A percentile compares a stretch with the other conserved stretches of the same genome.
These are phyloP conservation scores for Metschnikowia corniflorae DNA, from an alignment of 805 yeast species.

Conservation along the genomic window DNA sequence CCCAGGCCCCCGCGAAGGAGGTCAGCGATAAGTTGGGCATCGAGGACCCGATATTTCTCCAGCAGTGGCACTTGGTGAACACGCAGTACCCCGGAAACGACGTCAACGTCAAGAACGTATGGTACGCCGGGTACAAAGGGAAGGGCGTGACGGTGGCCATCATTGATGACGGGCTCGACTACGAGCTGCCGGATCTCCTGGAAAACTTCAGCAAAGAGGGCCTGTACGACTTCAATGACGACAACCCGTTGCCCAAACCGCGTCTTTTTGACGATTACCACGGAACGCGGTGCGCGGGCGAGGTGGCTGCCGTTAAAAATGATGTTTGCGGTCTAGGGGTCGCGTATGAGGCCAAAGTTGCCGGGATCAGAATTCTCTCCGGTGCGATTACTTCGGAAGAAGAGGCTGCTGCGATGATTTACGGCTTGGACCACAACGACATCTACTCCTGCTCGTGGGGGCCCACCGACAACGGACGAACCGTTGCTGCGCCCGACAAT, in stretches of 20 bases:
- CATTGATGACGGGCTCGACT: slow-evolving; percentile 93
- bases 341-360: slow-evolving; percentile 81
- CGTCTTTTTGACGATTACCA: slow-evolving; percentile 79
- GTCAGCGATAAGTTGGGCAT: slow-evolving; percentile 57
- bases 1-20: slow-evolving; percentile 42
- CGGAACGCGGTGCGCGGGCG: slow-evolving; percentile 98
- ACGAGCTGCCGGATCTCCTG: slow-evolving; percentile 66
- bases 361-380: slow-evolving; percentile 87
- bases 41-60: slow-evolving; percentile 74
- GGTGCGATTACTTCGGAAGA: slow-evolving; percentile 78
- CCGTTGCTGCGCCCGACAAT: slow-evolving; percentile 80
- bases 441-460: slow-evolving; percentile 99
- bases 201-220: slow-evolving; percentile 72
- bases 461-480: slow-evolving; percentile 86
- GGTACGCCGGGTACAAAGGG: slow-evolving; percentile 83
- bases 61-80: slow-evolving; percentile 93
- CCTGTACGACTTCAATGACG: slow-evolving; percentile 90
- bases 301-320: slow-evolving; percentile 86
- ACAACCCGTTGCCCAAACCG: slow-evolving; percentile 74
- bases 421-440: slow-evolving; percentile 79
- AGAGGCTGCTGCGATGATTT: slow-evolving; percentile 85
- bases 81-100: slow-evolving; percentile 72
- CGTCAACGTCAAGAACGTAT: slow-evolving; percentile 79
- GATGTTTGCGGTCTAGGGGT: slow-evolving; percentile 94
- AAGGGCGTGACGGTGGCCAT: slow-evolving; percentile 79